A percentile compares a stretch with the other conserved stretches of the same genome.
phyloP scores from a whole-genome alignment of 73 alveolate genomes.

The Uronychia setigera region DNA sequence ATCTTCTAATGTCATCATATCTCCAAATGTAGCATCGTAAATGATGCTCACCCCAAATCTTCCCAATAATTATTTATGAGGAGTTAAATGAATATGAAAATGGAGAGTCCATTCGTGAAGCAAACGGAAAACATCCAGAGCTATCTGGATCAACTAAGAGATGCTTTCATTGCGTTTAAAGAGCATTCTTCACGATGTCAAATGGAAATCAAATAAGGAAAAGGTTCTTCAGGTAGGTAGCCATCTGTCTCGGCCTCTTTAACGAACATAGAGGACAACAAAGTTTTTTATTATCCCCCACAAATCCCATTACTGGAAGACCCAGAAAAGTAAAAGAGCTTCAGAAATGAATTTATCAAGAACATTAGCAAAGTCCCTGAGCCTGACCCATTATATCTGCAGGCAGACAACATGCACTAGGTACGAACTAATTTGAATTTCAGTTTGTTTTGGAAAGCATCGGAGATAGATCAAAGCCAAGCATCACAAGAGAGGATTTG shows the following conservation, averaged over 20 bases:
- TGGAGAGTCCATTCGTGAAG: too few relatives aligned
- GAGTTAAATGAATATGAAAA: too few relatives aligned
- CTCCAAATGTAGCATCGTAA: slow-evolving; percentile 21
- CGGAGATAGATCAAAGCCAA: slow-evolving; percentile 60
- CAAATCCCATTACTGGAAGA: slow-evolving; percentile 35
- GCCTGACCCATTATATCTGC: slow-evolving; percentile 35
- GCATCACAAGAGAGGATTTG: slow-evolving; percentile 27
- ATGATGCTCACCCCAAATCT: slow-evolving; percentile 39
- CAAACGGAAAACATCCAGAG: slow-evolving; percentile 6
- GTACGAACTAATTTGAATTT: not conserved
- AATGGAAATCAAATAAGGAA: slow-evolving; percentile 19
- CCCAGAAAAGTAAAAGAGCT: slow-evolving; percentile 41
- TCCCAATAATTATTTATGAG: too few relatives aligned
- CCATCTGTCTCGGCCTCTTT: not conserved
- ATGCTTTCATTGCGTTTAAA: slow-evolving; percentile 19
- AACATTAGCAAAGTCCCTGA: slow-evolving; percentile 26
- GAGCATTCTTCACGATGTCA: slow-evolving; percentile 30
- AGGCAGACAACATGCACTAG: slow-evolving; percentile 34
- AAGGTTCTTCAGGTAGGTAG: not conserved
- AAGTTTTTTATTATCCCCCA: slow-evolving; percentile 41
- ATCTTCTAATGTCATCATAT: slow-evolving; percentile 40
- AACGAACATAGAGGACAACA: slow-evolving; percentile 20
- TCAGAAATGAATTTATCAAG: slow-evolving; percentile 21
- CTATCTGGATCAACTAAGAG: slow-evolving; percentile 27
- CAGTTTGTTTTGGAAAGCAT: slow-evolving; percentile 11